A percentile compares a stretch with the other conserved stretches of the same genome.
phyloP scores from a whole-genome alignment of 768 basidiomycete genomes.

The Tylopilus plumbeoviolaceoides region DNA sequence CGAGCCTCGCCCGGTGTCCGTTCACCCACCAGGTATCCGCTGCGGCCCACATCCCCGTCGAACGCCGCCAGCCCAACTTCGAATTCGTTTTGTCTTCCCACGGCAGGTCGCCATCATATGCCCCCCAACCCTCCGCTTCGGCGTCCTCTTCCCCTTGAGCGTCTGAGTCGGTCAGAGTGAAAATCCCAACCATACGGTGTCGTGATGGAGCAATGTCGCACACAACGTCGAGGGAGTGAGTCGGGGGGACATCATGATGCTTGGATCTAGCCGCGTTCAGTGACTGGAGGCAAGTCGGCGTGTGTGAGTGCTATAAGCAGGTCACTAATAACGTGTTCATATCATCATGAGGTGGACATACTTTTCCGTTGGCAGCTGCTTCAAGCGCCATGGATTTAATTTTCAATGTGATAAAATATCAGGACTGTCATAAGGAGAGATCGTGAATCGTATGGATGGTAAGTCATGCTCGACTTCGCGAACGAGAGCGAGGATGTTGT shows the following conservation, averaged over 20 bases:
- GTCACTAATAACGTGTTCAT: not conserved
- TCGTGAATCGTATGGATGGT: conserved; percentile 30
- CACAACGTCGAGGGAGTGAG: conserved; percentile 35
- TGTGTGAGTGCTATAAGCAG: conserved; percentile 24
- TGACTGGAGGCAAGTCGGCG: conserved; percentile 33
- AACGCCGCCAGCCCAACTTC: conserved; percentile 63
- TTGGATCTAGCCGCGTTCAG: conserved; percentile 20
- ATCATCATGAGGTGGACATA: conserved; percentile 9
- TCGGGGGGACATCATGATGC: conserved; percentile 20
- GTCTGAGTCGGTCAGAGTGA: conserved; percentile 24
- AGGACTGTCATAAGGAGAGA: conserved; percentile 31
- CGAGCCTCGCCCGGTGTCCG: conserved; percentile 48
- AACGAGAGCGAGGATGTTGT: conserved; percentile 22
- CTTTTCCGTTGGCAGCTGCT: conserved; percentile 28
- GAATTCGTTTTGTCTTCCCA: conserved; percentile 69
- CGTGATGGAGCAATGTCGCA: conserved; percentile 47
- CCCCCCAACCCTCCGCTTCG: conserved; percentile 9
- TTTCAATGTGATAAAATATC: conserved; percentile 24
- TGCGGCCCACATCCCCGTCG: conserved; percentile 56
- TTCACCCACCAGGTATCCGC: conserved; percentile 41
- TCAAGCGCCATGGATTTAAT: conserved; percentile 18
- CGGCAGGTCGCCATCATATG: conserved; percentile 47
- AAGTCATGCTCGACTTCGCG: conserved; percentile 26
- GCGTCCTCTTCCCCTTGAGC: not conserved
- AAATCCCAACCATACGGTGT: conserved; percentile 47